A percentile compares a stretch with the other conserved stretches of the same genome.
Conservation (phyloP, 148 eudicot species). For the Rheum nobile region DNA sequence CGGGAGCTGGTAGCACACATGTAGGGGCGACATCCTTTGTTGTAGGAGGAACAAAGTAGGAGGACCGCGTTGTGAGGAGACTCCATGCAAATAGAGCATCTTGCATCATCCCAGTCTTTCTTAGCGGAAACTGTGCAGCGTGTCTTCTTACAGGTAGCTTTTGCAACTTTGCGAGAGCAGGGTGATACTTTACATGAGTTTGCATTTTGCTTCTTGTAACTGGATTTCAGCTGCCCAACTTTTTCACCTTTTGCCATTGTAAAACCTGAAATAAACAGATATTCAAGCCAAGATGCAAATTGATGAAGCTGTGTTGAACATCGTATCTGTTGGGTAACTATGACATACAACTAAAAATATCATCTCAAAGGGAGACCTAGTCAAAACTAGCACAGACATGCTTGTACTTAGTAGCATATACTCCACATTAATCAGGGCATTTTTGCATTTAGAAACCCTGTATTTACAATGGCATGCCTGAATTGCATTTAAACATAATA, state of each 20-base stretch:
- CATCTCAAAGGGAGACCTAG: not conserved
- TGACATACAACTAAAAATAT: not conserved
- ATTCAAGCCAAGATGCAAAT: not conserved
- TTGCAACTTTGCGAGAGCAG: slow-evolving; percentile 31
- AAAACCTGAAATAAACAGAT: slow-evolving; percentile 20
- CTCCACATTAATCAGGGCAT: not conserved
- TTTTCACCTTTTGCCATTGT: slow-evolving; percentile 54
- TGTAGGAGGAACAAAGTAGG: slow-evolving; percentile 43
- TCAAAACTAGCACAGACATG: not conserved
- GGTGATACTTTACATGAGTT: slow-evolving; percentile 21
- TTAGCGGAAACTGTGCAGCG: slow-evolving; percentile 19
- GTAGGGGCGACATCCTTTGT: slow-evolving; percentile 56
- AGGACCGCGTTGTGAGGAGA: slow-evolving; percentile 52
- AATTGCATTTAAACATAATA: not conserved
- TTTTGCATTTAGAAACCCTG: not conserved
- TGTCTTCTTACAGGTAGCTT: slow-evolving; percentile 28
- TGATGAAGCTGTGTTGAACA: not conserved
- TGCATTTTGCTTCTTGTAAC: slow-evolving; percentile 16
- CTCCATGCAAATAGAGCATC: slow-evolving; percentile 51
- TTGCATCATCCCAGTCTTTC: slow-evolving; percentile 45
- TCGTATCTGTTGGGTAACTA: not conserved
- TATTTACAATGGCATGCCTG: not conserved
- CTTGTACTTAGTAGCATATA: not conserved
- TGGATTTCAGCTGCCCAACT: slow-evolving; percentile 24
- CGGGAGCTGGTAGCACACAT: slow-evolving; percentile 51